Conservation (phyloP, 805 yeast species). For the Yarrowia sp. region DNA sequence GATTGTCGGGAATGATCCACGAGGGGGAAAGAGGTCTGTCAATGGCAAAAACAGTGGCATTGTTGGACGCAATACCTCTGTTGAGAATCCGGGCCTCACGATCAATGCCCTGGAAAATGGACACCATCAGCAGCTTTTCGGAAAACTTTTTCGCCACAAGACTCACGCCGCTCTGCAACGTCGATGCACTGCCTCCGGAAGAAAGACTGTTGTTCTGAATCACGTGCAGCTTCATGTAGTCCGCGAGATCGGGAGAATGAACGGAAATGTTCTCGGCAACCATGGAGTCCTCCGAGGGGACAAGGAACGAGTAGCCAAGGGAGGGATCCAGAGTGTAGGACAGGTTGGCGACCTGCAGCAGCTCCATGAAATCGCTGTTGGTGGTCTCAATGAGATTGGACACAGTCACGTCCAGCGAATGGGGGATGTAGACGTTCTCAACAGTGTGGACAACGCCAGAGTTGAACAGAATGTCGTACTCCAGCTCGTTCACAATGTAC, state of each 20-base stretch:
- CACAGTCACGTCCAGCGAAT: constrained; percentile 59
- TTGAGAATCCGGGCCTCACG: constrained; percentile 43
- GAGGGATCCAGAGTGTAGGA: constrained; percentile 55
- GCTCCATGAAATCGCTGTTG: constrained; percentile 55
- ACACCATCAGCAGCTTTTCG: constrained; percentile 45
- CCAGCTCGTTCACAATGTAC: constrained; percentile 43
- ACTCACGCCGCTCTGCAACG: constrained; percentile 44
- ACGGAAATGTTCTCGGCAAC: constrained; percentile 58
- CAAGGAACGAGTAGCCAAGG: constrained; percentile 64
- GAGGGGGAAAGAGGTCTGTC: constrained; percentile 49
- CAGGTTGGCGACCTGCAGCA: constrained; percentile 56
- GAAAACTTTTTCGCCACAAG: constrained; percentile 43
- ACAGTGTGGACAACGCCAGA: constrained; percentile 87
- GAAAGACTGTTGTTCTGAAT: constrained; percentile 61
- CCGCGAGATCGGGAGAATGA: constrained; percentile 55
- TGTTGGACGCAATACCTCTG: constrained; percentile 45
- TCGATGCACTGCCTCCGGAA: constrained; percentile 41
- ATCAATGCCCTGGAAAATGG: constrained; percentile 44
- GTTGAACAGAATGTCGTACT: constrained; percentile 70
- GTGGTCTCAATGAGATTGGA: constrained; percentile 63
- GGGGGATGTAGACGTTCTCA: constrained; percentile 63
- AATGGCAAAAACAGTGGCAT: constrained; percentile 47
- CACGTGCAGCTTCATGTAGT: constrained; percentile 71
- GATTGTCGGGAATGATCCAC: constrained; percentile 47
- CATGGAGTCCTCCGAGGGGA: constrained; percentile 71